phyloP scores from a whole-genome alignment of 2,329 filamentous ascomycete species.

The Pseudogymnoascus sp. region DNA sequence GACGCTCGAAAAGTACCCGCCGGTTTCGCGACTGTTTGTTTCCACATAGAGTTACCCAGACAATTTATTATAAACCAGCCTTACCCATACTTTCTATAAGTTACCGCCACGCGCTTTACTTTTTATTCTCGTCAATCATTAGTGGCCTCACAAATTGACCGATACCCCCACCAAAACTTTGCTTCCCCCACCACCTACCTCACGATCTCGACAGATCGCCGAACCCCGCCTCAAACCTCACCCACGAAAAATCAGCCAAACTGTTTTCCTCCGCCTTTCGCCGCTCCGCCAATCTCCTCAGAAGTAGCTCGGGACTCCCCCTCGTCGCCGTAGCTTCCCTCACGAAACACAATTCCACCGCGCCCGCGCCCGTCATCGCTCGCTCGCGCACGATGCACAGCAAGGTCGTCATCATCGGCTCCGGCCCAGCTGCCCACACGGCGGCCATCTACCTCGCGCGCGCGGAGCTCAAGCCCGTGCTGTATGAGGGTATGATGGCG shows the following conservation, averaged over 20 bases:
- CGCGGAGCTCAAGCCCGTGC: constrained; percentile 84
- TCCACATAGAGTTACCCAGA: neutral
- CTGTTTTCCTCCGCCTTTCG: constrained; percentile 80
- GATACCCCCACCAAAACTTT: neutral
- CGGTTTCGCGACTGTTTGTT: constrained; percentile 1
- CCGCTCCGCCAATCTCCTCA: constrained; percentile 47
- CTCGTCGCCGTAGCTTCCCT: constrained; percentile 14
- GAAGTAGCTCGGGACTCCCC: constrained; percentile 18
- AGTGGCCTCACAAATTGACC: neutral
- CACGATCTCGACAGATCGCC: constrained; percentile 1
- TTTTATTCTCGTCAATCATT: constrained; percentile 1
- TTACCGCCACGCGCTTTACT: neutral
- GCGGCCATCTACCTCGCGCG: constrained; percentile 93
- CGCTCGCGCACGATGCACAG: constrained; percentile 68
- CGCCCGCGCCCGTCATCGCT: constrained; percentile 27
- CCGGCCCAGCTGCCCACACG: constrained; percentile 94
- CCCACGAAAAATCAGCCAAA: constrained; percentile 50
- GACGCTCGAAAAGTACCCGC: constrained; percentile 5
- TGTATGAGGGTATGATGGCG: constrained; percentile 97
- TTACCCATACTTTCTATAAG: constrained; percentile 6
- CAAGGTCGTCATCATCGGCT: constrained; percentile 90
- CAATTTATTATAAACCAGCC: constrained; percentile 6
- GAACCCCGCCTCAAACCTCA: neutral
- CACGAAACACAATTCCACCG: constrained; percentile 32
- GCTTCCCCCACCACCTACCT: neutral